These are phyloP conservation scores for Phyllosticta capitalensis DNA, from an alignment of 2,329 filamentous ascomycete species.

Conservation along the genomic window DNA sequence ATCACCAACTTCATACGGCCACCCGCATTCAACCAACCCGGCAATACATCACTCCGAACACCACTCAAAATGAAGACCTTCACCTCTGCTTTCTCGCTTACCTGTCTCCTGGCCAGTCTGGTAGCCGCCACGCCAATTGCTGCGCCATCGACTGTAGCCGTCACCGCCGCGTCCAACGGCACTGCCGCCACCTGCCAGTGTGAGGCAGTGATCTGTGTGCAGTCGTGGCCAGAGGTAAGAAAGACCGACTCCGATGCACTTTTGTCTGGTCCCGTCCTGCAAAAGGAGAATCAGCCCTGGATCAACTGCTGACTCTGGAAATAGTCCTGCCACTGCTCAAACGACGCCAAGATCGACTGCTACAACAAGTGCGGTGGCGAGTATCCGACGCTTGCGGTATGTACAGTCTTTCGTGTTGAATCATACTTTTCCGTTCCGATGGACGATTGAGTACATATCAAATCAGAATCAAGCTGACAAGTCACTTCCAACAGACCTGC, in stretches of 20 bases:
- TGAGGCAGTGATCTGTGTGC: slow-evolving; percentile 6
- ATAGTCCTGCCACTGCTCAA: slow-evolving; percentile 8
- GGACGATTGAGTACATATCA: too few relatives aligned
- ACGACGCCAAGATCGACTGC: slow-evolving; percentile 7
- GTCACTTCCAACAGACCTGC: background rate
- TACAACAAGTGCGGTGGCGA: slow-evolving; percentile 11
- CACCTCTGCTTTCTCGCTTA: background rate
- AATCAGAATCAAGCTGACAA: background rate
- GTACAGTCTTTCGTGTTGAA: background rate
- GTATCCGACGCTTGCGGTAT: slow-evolving; percentile 3
- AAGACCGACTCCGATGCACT: background rate
- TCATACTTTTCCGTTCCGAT: background rate
- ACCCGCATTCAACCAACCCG: background rate
- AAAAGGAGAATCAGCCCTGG: background rate
- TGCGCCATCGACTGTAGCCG: background rate
- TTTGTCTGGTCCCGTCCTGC: background rate
- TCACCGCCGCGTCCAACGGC: background rate
- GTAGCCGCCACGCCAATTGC: background rate
- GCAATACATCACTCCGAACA: background rate
- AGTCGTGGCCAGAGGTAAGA: slow-evolving; percentile 7
- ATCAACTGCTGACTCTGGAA: background rate
- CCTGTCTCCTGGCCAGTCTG: background rate
- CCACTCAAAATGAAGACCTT: slow-evolving; percentile 6
- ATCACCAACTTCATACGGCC: background rate
- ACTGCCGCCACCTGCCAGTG: slow-evolving; percentile 5